Base-by-base conservation (phyloP, 441 rosid genomes). In the Corymbia calophylla region DNA sequence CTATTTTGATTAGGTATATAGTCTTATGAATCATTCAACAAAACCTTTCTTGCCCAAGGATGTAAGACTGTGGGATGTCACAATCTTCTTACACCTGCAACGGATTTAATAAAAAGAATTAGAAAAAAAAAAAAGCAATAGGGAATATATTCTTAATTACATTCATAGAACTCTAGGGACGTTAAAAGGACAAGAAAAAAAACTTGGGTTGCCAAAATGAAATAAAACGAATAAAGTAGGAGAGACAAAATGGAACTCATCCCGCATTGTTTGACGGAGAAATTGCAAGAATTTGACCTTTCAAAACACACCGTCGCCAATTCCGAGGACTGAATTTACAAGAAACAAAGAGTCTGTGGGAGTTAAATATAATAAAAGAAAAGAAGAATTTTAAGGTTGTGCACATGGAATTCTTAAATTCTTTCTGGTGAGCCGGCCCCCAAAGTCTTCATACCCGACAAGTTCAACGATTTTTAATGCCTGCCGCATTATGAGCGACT, bases 31-130 rank as follows among this genome's bases (percentile, higher is more conserved):
- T 39, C 0, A 31, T 31, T 31, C 21, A 31, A 66, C 44, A 17
- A 66, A 31, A 31, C 6, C 0, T 66, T 66, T 66, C 44, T 8
- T 32, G 29, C 14, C 5, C 0, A 14, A 35, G 39, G 39, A 62
- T 62, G 32, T 17, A 16, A 31, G 1, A 66, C 11, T 66, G 8
- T 66, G 19, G 8, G 21, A 31, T 31, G 6, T 31, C 5, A 3
- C 39, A 1, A 8, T 66, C 0, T 66, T 66, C 77, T 66, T 35
- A 35, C 25, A 23, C 14, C 5, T 0, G 48, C 0, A 3, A 21
- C 39, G 1, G 1, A 21, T 0, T 39, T 44, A 23, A 73, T 23
- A 73, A 19, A 11, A 23, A n/a, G 18, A 39, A 70, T 35, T 35
- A 23, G 3, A 56, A 23, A 35, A 56, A 56, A 23, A 35, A 56